Conservation (phyloP, 2,329 filamentous ascomycete genomes). For the Pseudohalonectria lignicola region DNA sequence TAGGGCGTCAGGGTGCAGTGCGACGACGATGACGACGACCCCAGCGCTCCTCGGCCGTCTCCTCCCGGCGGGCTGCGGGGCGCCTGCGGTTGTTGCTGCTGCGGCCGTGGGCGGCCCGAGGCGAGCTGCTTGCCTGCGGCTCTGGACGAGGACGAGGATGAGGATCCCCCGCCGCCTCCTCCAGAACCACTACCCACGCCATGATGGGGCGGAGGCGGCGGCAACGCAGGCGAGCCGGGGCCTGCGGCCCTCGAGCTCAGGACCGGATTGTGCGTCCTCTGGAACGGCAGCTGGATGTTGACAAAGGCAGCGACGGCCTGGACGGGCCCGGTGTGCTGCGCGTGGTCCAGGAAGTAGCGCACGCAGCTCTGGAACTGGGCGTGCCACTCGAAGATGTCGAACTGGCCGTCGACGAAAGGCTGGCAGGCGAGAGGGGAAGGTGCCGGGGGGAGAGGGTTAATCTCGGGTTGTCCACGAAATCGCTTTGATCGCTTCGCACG, state of each 20-base stretch:
- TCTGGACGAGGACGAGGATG: not conserved
- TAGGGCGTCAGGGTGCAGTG: slow-evolving; percentile 72
- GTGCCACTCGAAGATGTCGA: slow-evolving; percentile 89
- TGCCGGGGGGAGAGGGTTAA: too few species aligned
- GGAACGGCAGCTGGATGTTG: slow-evolving; percentile 85
- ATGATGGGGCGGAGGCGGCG: slow-evolving; percentile 8
- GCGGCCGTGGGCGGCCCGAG: not conserved
- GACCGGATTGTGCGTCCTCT: slow-evolving; percentile 43
- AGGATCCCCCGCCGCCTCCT: slow-evolving; percentile 5
- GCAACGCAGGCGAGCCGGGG: slow-evolving; percentile 22
- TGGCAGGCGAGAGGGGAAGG: slow-evolving; percentile 11
- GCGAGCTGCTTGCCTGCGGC: slow-evolving; percentile 12
- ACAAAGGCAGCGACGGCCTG: slow-evolving; percentile 83
- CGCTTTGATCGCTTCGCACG: too few species aligned
- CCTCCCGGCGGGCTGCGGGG: slow-evolving; percentile 13
- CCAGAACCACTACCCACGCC: not conserved
- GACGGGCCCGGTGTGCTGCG: slow-evolving; percentile 71
- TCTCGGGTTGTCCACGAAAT: too few species aligned
- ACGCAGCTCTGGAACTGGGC: slow-evolving; percentile 84
- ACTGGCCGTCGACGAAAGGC: slow-evolving; percentile 37
- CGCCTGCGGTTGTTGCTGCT: not conserved
- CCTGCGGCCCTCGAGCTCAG: slow-evolving; percentile 25
- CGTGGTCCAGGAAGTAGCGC: slow-evolving; percentile 82
- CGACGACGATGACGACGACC: too few species aligned
- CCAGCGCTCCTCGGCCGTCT: too few species aligned